phyloP scores from a whole-genome alignment of 495 filamentous ascomycete genomes.

The Niebla homalea region DNA sequence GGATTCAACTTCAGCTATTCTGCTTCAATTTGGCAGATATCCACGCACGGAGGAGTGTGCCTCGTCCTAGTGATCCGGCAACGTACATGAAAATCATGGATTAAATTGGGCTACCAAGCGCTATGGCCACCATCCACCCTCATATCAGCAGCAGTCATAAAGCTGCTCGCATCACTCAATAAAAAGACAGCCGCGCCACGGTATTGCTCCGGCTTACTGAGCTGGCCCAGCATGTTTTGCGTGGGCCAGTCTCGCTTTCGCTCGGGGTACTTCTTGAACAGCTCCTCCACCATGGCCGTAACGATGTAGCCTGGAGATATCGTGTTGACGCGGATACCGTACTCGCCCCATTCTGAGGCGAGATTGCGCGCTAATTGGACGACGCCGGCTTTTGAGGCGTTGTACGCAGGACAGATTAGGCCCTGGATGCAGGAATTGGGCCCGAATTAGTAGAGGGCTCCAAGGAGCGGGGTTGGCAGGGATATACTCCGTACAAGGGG shows the following conservation, averaged over 20 bases:
- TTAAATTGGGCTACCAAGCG: slow-evolving; percentile 45
- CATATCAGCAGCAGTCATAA: slow-evolving; percentile 74
- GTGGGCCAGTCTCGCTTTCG: slow-evolving; percentile 64
- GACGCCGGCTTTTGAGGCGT: slow-evolving; percentile 80
- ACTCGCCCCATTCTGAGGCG: slow-evolving; percentile 73
- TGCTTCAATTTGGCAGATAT: too few relatives aligned
- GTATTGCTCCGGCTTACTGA: slow-evolving; percentile 74
- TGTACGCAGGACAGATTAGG: slow-evolving; percentile 69
- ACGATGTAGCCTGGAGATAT: slow-evolving; percentile 92
- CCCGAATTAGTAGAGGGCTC: too few relatives aligned
- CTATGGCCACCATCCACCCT: slow-evolving; percentile 72
- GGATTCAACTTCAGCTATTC: too few relatives aligned
- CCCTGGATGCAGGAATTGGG: slow-evolving; percentile 33
- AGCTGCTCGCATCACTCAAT: slow-evolving; percentile 72
- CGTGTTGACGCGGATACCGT: slow-evolving; percentile 89
- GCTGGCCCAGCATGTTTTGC: slow-evolving; percentile 76
- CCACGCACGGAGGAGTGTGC: too few relatives aligned
- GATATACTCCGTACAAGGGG: too few relatives aligned
- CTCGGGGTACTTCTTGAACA: slow-evolving; percentile 67
- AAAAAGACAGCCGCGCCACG: slow-evolving; percentile 70
- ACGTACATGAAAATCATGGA: background rate
- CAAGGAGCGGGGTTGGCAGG: too few relatives aligned
- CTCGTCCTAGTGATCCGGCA: too few relatives aligned
- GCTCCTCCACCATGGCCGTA: slow-evolving; percentile 74
- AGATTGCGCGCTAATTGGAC: slow-evolving; percentile 75